Evolutionary conservation across 2,329 filamentous ascomycete species (phyloP).

Genomic region (Ramichloridium luteum): DNA sequence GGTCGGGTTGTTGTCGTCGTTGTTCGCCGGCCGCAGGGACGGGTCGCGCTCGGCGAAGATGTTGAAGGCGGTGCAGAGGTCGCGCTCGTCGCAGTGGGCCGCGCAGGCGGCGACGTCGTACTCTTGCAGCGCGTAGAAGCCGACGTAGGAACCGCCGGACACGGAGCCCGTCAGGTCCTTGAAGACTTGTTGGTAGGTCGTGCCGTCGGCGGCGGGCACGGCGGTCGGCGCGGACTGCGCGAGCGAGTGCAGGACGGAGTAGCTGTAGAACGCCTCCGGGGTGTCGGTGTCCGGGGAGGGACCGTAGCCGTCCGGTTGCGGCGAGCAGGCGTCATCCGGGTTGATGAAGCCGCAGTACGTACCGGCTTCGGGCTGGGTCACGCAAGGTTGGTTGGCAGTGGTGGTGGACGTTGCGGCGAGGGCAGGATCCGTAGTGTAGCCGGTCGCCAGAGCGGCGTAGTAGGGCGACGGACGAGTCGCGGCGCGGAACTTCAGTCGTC

Average conservation of each 20-base stretch:
- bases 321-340: conserved; percentile 27
- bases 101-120: conserved; percentile 15
- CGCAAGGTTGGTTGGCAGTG: conserved; percentile 18
- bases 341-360: conserved; percentile 29
- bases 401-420: conserved; percentile 13
- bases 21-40: conserved; percentile 14
- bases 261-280: conserved; percentile 17
- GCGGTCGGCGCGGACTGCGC: conserved; percentile 15
- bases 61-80: conserved; percentile 16
- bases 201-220: conserved; percentile 10
- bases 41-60: conserved; percentile 15
- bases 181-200: conserved; percentile 14
- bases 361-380: conserved; percentile 21
- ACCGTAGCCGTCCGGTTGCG: conserved; percentile 27
- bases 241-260: conserved; percentile 7
- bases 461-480: conserved; percentile 9
- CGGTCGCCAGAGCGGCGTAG: conserved; percentile 15
- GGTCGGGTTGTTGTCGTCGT: conserved; percentile 12
- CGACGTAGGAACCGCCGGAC: conserved; percentile 13
- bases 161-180: conserved; percentile 13
- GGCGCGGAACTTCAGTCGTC: not conserved
- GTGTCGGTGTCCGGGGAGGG: conserved; percentile 18
- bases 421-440: conserved; percentile 16
- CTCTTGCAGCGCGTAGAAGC: conserved; percentile 13
- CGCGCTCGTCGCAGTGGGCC: conserved; percentile 13